Base-by-base conservation (phyloP, 108 stramenopile species). In the Discostella pseudostelligera region DNA sequence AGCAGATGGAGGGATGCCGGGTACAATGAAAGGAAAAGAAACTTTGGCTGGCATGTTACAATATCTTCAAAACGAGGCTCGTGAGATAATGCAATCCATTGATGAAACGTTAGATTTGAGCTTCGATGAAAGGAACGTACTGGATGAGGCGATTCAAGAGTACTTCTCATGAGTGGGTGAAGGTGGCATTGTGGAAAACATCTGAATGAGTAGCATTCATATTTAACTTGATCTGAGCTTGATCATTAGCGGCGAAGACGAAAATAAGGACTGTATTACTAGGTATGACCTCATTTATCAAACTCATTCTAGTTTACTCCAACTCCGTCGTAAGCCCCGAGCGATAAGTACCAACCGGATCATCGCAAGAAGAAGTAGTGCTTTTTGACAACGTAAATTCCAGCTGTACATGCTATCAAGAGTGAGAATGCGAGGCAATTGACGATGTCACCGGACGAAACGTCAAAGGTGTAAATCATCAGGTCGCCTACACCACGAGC, bases 51-150 rank as follows among this genome's bases (percentile, higher is more conserved):
- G 80, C 8, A 62, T 93, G 62, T 45, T 93, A 43, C 58, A 63
- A 16, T 57, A 78, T 70, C 88, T 93, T 9, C 73, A 74, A 40
- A 62, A 49, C 9, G 59, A 67, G 17, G 83, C 73, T 0, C 50
- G 75, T 29, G 82, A 57, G 17, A 63, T 70, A 21, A 46, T 89
- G 67, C 54, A 65, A 8, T 79, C 80, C 39, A 89, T 92, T 61
- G 88, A 92, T 48, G 24, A 39, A 3, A 80, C 84, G 20, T 64
- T 84, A 28, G 90, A 92, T 48, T 67, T 92, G 72, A 72, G 76
- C 10, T 48, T 48, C 19, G 83, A 84, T 36, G 67, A 53, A 16
- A 67, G 59, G 55, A 50, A 60, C 39, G 53, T 47, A 6, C 63
- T 92, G 28, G 81, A 83, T 12, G 73, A 70, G 36, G 76, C 80